These are phyloP conservation scores for Leucogyrophana mollusca DNA, from an alignment of 768 basidiomycete species.

Conservation along the genomic window DNA sequence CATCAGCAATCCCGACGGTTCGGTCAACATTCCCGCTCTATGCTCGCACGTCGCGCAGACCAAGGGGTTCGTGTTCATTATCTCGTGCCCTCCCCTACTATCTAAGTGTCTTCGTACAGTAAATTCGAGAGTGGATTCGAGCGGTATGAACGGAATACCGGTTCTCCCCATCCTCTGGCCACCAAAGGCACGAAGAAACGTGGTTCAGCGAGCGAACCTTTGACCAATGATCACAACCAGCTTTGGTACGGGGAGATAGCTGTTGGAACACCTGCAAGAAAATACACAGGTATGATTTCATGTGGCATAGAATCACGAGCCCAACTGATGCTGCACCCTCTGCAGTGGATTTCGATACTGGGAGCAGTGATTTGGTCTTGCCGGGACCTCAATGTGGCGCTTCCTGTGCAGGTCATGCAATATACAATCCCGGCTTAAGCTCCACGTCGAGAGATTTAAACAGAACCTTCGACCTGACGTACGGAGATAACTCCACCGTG, in stretches of 20 bases:
- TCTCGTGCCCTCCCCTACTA: background rate
- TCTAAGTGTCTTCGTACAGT: background rate
- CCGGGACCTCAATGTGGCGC: constrained; percentile 20
- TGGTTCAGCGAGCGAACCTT: constrained; percentile 24
- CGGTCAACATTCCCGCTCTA: background rate
- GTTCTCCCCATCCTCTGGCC: background rate
- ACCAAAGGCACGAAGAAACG: constrained; percentile 1
- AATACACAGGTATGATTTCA: constrained; percentile 36
- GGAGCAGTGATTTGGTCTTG: constrained; percentile 48
- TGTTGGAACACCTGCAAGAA: constrained; percentile 46
- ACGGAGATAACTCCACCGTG: constrained; percentile 38
- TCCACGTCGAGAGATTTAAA: constrained; percentile 28
- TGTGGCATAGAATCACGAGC: background rate
- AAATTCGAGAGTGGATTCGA: background rate
- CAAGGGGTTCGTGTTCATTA: background rate
- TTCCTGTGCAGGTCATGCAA: constrained; percentile 30
- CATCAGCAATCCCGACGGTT: background rate
- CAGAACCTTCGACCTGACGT: constrained; percentile 30
- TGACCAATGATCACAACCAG: constrained; percentile 35
- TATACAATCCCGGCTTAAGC: constrained; percentile 28
- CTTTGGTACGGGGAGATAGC: constrained; percentile 47
- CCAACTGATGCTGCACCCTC: background rate
- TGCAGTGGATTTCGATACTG: constrained; percentile 54
- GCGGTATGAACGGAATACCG: background rate
- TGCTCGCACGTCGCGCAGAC: background rate